Evolutionary conservation across 345 rosid genomes (phyloP), one percentile per base, ranked within the genome.

Genomic region (sweet orange (Citrus sinensis)): DNA sequence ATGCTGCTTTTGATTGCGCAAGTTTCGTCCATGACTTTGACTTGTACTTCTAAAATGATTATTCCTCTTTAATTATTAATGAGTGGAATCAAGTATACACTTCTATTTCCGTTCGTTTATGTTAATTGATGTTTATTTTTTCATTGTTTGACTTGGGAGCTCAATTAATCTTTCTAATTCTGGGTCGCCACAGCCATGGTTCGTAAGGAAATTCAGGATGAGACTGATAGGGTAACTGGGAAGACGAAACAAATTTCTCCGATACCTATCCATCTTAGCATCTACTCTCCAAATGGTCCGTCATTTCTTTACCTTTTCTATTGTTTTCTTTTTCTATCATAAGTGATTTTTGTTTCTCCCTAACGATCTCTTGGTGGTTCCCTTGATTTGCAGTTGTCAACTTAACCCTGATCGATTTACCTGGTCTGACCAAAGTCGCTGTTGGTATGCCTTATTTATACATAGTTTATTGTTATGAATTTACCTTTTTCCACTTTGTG

Each of bases 371-470:
- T 62, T 32, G 8, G 30, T 75, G 27, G 35, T 76, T 67, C 62
- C 63, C 59, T 76, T 63, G 13, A 55, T 67, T 71, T 67, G 85
- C 95, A 96, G 99, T 96, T 88, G 99, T 96, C 85, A 94, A 96
- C 87, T 87, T 96, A 81, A 96, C 99, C 55, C 87, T 96, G 58
- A 70, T 96, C 67, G 99, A 96, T 88, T 82, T 96, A 74, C 99
- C 99, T 39, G 99, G 99, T 76, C 82, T 96, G 62, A 96, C 99
- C 14, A 96, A 96, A 85, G 97, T 96, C 9, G 99, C 99, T 42
- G 86, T 94, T 66, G 99, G 98, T 94, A 92, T 55, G 89, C 66
- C 37, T 71, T 22, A 17, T 46, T 13, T 46, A 27, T 63, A 37
- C 29, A 9, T n/a, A 9, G 1, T 64, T 34, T 29, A 6, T 64